A percentile compares a stretch with the other conserved stretches of the same genome.
phyloP scores from a whole-genome alignment of 2,329 filamentous ascomycete genomes.

The Acrodontium crateriforme region DNA sequence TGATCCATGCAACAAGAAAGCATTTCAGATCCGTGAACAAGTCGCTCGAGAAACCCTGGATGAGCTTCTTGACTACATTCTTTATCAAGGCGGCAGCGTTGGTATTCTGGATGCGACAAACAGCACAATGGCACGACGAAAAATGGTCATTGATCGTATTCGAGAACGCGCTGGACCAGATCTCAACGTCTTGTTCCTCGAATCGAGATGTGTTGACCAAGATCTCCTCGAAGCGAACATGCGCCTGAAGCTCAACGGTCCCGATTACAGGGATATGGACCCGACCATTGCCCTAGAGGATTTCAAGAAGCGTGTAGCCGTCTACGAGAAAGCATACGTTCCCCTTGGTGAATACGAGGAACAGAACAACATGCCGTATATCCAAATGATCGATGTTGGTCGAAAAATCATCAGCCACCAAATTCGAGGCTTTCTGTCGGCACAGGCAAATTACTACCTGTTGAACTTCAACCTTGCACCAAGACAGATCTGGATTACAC shows the following conservation, averaged over 20 bases:
- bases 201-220: constrained; percentile 81
- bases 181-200: constrained; percentile 84
- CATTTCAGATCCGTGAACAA: constrained; percentile 73
- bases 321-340: constrained; percentile 90
- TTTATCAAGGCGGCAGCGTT: constrained; percentile 69
- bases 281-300: constrained; percentile 71
- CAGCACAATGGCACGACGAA: constrained; percentile 75
- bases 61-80: constrained; percentile 79
- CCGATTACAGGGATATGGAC: constrained; percentile 91
- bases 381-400: constrained; percentile 95
- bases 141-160: constrained; percentile 62
- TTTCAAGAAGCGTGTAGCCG: constrained; percentile 81
- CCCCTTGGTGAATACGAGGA: constrained; percentile 70
- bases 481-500: constrained; percentile 93
- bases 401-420: constrained; percentile 86
- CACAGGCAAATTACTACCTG: constrained; percentile 85
- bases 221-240: constrained; percentile 86
- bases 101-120: constrained; percentile 97
- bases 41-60: constrained; percentile 86
- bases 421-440: constrained; percentile 80
- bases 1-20: constrained; percentile 73
- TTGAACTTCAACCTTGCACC: constrained; percentile 94
- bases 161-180: constrained; percentile 68
- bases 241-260: constrained; percentile 88
- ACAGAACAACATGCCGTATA: constrained; percentile 79